These are phyloP conservation scores for Blastocystis sp. DNA, from an alignment of 352 stramenopile species.

Conservation along the genomic window DNA sequence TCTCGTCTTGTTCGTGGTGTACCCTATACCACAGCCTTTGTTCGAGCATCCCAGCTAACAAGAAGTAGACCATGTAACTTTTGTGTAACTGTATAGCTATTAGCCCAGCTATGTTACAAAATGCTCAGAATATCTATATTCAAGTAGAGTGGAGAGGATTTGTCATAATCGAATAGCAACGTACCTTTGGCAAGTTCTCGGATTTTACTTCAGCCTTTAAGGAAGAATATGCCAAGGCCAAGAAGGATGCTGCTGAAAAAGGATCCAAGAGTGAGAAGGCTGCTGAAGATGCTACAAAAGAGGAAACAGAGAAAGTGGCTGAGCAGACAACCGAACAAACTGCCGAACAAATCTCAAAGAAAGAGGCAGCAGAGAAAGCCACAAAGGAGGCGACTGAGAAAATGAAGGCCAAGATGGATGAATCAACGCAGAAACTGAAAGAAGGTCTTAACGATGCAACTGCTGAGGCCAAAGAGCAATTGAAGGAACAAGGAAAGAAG, in stretches of 20 bases:
- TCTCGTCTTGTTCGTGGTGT: not conserved
- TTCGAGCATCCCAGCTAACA: not conserved
- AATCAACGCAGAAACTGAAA: slow-evolving; percentile 57
- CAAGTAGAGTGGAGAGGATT: not conserved
- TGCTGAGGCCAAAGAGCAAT: slow-evolving; percentile 25
- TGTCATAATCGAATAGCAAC: not conserved
- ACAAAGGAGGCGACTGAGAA: slow-evolving; percentile 22
- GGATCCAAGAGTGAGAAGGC: not conserved
- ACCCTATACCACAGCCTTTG: not conserved
- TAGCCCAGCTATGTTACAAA: not conserved
- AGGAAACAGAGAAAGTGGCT: not conserved
- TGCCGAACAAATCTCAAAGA: not conserved
- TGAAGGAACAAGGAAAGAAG: slow-evolving; percentile 41
- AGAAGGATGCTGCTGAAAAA: slow-evolving; percentile 34
- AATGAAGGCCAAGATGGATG: slow-evolving; percentile 36
- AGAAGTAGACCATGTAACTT: not conserved
- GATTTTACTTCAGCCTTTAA: slow-evolving; percentile 52
- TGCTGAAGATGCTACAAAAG: slow-evolving; percentile 4
- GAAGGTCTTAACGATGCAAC: slow-evolving; percentile 24
- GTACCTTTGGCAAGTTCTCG: slow-evolving; percentile 38
- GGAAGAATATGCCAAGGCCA: slow-evolving; percentile 43
- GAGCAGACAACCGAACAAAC: not conserved
- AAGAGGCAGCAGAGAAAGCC: slow-evolving; percentile 34
- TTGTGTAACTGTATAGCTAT: not conserved
- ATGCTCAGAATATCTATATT: slow-evolving; percentile 41